A percentile compares a stretch with the other conserved stretches of the same genome.
Conservation (phyloP, 192 early-diverging fungal species). For the Coemansia umbellata region DNA sequence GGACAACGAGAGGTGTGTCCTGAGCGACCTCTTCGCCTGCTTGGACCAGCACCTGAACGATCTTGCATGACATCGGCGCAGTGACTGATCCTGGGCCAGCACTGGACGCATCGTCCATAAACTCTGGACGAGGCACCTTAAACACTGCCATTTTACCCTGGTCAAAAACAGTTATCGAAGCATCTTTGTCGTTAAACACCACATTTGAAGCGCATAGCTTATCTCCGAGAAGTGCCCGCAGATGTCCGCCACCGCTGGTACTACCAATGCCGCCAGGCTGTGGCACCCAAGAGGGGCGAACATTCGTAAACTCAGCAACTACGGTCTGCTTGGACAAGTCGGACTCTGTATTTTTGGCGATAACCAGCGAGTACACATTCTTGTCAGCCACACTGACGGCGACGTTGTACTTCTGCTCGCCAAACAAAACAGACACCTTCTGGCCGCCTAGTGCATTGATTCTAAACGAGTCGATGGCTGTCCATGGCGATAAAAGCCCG, state of each 20-base stretch:
- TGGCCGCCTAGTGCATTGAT: constrained; percentile 37
- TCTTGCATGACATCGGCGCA: constrained; percentile 98
- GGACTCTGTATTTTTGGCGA: background rate
- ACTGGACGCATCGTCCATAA: constrained; percentile 44
- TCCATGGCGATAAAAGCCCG: constrained; percentile 31
- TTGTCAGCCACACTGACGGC: constrained; percentile 8
- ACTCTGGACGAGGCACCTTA: constrained; percentile 56
- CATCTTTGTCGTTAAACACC: constrained; percentile 57
- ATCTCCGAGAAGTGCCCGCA: constrained; percentile 61
- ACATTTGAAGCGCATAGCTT: constrained; percentile 58
- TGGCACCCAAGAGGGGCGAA: constrained; percentile 20
- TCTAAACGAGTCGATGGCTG: constrained; percentile 47
- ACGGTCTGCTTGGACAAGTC: background rate
- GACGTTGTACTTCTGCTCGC: constrained; percentile 24
- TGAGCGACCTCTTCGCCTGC: constrained; percentile 76
- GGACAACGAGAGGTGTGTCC: constrained; percentile 73
- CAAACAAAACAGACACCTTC: constrained; percentile 9
- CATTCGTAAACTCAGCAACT: constrained; percentile 9
- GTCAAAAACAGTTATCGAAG: constrained; percentile 59
- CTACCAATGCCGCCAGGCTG: constrained; percentile 19
- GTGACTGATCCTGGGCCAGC: constrained; percentile 64
- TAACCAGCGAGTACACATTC: constrained; percentile 15
- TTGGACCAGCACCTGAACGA: constrained; percentile 75
- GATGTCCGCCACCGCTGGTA: constrained; percentile 47
- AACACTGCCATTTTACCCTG: constrained; percentile 48